These are phyloP conservation scores for Plasmodium ovale DNA, from an alignment of 169 alveolate species.

Conservation along the genomic window DNA sequence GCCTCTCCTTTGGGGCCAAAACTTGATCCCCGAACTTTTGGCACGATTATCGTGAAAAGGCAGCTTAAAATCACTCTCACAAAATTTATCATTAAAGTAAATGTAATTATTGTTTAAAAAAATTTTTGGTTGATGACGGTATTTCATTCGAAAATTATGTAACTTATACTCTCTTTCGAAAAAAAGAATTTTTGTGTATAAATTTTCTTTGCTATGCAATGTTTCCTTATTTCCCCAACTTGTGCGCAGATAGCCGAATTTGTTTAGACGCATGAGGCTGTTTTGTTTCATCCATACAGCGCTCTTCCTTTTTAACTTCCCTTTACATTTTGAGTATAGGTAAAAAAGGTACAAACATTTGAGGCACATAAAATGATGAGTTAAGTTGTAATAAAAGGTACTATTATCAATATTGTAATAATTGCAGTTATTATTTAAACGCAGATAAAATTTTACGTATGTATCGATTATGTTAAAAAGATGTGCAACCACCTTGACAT, in stretches of 20 bases:
- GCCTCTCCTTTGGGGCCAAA: slow-evolving; percentile 8
- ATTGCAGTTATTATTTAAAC: slow-evolving; percentile 49
- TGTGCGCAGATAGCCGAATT: not conserved
- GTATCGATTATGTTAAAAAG: slow-evolving; percentile 45
- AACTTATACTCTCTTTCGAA: slow-evolving; percentile 50
- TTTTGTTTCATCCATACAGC: not conserved
- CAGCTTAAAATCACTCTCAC: slow-evolving; percentile 40
- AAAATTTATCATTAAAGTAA: slow-evolving; percentile 39
- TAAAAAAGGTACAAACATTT: slow-evolving; percentile 66
- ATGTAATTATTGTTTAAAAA: slow-evolving; percentile 22
- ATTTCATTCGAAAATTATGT: slow-evolving; percentile 2
- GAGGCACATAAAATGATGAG: slow-evolving; percentile 67
- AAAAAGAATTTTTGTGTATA: slow-evolving; percentile 64
- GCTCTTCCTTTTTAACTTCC: not conserved
- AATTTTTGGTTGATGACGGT: slow-evolving; percentile 28
- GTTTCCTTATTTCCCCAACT: not conserved
- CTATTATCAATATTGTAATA: slow-evolving; percentile 43
- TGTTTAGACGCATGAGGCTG: not conserved
- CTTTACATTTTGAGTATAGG: slow-evolving; percentile 47
- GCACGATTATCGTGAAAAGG: slow-evolving; percentile 19
- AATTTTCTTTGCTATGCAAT: slow-evolving; percentile 6
- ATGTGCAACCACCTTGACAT: slow-evolving; percentile 29
- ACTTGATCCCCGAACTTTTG: not conserved
- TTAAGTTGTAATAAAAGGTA: slow-evolving; percentile 52
- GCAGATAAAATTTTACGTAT: slow-evolving; percentile 46